Conservation (phyloP, 2,329 filamentous ascomycete genomes). For the Penicillium hordei region DNA sequence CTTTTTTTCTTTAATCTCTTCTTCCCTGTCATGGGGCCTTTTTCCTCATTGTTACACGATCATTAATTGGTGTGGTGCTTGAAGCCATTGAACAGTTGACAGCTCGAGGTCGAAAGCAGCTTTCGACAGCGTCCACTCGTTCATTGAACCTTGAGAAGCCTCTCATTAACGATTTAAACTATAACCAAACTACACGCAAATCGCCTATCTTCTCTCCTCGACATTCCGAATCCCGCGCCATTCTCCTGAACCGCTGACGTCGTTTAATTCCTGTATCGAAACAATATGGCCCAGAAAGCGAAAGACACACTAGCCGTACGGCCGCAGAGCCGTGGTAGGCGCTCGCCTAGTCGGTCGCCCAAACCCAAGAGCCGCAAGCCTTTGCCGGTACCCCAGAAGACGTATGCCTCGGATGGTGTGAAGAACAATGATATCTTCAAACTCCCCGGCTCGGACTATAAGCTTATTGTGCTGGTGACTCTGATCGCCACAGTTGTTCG, state of each 20-base stretch:
- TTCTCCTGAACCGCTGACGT: slow-evolving; percentile 9
- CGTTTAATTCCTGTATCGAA: slow-evolving; percentile 12
- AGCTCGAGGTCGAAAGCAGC: slow-evolving; percentile 17
- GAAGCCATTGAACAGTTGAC: slow-evolving; percentile 16
- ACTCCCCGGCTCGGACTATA: slow-evolving; percentile 80
- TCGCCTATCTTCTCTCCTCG: slow-evolving; percentile 1
- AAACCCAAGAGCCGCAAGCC: slow-evolving; percentile 40
- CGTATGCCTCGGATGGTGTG: slow-evolving; percentile 56
- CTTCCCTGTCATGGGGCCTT: slow-evolving; percentile 38
- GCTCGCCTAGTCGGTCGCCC: slow-evolving; percentile 43
- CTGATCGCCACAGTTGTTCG: slow-evolving; percentile 75
- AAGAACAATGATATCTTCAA: slow-evolving; percentile 89
- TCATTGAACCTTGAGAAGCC: slow-evolving; percentile 8
- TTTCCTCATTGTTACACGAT: slow-evolving; percentile 36
- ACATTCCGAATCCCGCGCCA: slow-evolving; percentile 11
- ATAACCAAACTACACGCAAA: neutral
- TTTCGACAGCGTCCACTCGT: slow-evolving; percentile 9
- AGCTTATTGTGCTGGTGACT: slow-evolving; percentile 70
- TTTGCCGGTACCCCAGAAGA: slow-evolving; percentile 34
- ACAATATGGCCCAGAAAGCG: slow-evolving; percentile 32
- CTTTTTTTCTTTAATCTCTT: slow-evolving; percentile 21
- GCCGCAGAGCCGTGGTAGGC: slow-evolving; percentile 34
- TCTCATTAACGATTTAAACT: slow-evolving; percentile 1
- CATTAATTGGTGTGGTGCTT: slow-evolving; percentile 31
- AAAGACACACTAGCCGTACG: slow-evolving; percentile 40